Conservation (phyloP, 345 rosid species). For the Dimocarpus longan region DNA sequence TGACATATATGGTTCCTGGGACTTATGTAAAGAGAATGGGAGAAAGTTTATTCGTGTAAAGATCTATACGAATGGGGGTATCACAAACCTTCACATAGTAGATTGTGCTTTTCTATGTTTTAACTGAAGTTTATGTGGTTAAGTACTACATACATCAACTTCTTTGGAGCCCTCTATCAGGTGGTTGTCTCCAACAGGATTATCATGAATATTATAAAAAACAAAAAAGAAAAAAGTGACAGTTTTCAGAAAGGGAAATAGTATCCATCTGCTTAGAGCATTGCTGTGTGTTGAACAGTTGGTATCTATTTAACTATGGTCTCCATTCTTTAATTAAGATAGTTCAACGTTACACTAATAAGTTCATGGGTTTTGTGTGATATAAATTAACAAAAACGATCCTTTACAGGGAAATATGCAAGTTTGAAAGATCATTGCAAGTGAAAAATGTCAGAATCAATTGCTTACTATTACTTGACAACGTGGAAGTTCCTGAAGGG, state of each 20-base stretch:
- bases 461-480: constrained; percentile 65
- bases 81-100: not conserved
- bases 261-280: not conserved
- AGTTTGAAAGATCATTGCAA: constrained; percentile 44
- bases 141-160: not conserved
- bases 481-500: constrained; percentile 53
- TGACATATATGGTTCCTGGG: not conserved
- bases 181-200: not conserved
- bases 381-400: not conserved
- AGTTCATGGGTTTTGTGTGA: not conserved
- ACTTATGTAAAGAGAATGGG: not conserved
- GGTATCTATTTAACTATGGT: not conserved
- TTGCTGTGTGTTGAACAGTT: not conserved
- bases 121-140: not conserved
- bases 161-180: not conserved
- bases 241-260: not conserved
- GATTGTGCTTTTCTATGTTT: not conserved
- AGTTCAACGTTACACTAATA: not conserved
- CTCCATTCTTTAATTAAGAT: not conserved
- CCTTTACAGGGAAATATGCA: constrained; percentile 64
- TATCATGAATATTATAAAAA: not conserved
- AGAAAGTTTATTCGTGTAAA: not conserved
- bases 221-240: not conserved
- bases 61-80: not conserved
- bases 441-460: constrained; percentile 46